phyloP scores from a whole-genome alignment of 2,329 filamentous ascomycete genomes.

The Trichoderma asperellum region DNA sequence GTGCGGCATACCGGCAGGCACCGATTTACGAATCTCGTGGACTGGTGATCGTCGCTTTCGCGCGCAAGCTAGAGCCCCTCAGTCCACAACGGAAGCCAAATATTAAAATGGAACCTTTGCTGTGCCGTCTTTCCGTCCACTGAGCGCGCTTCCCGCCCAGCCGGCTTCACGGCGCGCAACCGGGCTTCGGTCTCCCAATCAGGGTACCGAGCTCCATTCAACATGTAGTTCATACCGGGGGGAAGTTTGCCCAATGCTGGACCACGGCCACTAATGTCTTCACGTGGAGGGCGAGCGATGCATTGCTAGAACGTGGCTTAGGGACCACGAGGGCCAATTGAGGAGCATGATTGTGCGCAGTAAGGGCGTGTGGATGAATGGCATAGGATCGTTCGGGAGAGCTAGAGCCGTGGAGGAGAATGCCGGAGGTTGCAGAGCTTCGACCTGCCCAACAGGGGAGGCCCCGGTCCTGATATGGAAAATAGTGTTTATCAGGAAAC shows the following conservation, averaged over 20 bases:
- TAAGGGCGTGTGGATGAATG: neutral
- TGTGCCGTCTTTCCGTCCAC: slow-evolving; percentile 19
- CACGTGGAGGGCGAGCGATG: slow-evolving; percentile 24
- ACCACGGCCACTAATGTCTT: slow-evolving; percentile 13
- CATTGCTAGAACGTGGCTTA: neutral
- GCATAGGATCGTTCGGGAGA: neutral
- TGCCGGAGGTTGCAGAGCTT: neutral
- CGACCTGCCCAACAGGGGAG: slow-evolving; percentile 26
- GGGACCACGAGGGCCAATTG: slow-evolving; percentile 16
- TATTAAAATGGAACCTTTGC: slow-evolving; percentile 16
- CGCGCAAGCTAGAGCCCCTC: slow-evolving; percentile 12
- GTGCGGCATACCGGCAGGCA: slow-evolving; percentile 10
- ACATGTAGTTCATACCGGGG: neutral
- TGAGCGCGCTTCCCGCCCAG: slow-evolving; percentile 9
- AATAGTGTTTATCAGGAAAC: neutral
- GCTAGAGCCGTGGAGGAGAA: slow-evolving; percentile 17
- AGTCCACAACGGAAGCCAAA: neutral
- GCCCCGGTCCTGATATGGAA: slow-evolving; percentile 3
- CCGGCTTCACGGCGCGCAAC: slow-evolving; percentile 1
- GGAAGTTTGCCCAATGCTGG: slow-evolving; percentile 7
- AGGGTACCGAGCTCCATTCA: slow-evolving; percentile 12
- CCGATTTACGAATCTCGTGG: neutral
- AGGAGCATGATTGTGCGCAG: slow-evolving; percentile 13
- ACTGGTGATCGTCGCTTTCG: slow-evolving; percentile 6
- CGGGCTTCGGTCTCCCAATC: slow-evolving; percentile 21